Conservation (phyloP, 1,284 basidiomycete species). For the Microbotryum saponariae region DNA sequence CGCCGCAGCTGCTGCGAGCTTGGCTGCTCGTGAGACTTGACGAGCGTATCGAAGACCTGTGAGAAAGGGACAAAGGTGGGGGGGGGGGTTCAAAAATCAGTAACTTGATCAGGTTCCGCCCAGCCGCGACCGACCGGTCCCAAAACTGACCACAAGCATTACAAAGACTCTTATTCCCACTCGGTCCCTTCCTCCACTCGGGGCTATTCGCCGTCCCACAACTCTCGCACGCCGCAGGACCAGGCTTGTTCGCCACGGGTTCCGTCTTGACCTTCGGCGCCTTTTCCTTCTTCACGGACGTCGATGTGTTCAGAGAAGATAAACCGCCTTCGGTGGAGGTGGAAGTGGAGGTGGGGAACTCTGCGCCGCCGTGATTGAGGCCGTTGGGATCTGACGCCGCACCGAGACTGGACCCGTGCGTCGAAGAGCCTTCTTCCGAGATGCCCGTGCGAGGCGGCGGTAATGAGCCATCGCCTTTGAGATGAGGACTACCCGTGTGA, state of each 20-base stretch:
- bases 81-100: neutral
- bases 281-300: slow-evolving; percentile 44
- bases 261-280: slow-evolving; percentile 47
- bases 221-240: slow-evolving; percentile 66
- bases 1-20: slow-evolving; percentile 13
- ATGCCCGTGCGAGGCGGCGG: too few species aligned
- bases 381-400: too few species aligned
- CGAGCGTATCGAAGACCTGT: slow-evolving; percentile 28
- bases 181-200: slow-evolving; percentile 80
- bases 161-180: slow-evolving; percentile 82
- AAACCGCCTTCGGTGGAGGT: slow-evolving; percentile 5
- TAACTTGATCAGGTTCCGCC: neutral
- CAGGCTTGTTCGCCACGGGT: slow-evolving; percentile 42
- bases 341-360: neutral
- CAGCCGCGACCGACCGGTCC: slow-evolving; percentile 25
- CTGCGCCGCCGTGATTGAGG: too few species aligned
- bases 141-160: slow-evolving; percentile 64
- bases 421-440: too few species aligned
- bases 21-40: slow-evolving; percentile 19
- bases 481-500: too few species aligned
- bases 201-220: slow-evolving; percentile 78
- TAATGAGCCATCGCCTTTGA: too few species aligned
- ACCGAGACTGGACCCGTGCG: too few species aligned
- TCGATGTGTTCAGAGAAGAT: slow-evolving; percentile 5
- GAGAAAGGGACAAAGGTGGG: neutral